These are phyloP conservation scores for Trichoderma virens DNA, from an alignment of 495 filamentous ascomycete genomes.

Conservation along the genomic window DNA sequence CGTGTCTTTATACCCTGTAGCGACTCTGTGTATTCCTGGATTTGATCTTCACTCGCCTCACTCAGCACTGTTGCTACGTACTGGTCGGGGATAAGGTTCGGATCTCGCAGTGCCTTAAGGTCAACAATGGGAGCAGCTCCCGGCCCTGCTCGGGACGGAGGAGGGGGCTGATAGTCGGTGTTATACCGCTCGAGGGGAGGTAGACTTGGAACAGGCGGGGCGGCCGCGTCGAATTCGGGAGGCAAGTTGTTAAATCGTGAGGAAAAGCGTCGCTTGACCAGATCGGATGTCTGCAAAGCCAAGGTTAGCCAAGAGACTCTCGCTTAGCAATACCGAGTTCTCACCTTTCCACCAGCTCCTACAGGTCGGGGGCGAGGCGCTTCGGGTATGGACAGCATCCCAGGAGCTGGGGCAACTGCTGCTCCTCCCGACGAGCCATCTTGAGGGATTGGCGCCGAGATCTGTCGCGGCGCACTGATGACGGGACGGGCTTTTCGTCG, in stretches of 20 bases:
- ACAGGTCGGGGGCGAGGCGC: conserved; percentile 35
- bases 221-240: conserved; percentile 54
- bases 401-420: conserved; percentile 12
- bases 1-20: conserved; percentile 73
- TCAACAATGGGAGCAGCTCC: conserved; percentile 50
- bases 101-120: conserved; percentile 68
- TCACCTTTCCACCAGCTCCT: conserved; percentile 34
- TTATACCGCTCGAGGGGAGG: conserved; percentile 47
- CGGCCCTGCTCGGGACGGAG: conserved; percentile 33
- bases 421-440: conserved; percentile 24
- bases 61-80: conserved; percentile 75
- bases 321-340: conserved; percentile 9
- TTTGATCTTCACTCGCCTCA: conserved; percentile 90
- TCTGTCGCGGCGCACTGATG: conserved; percentile 79
- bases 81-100: conserved; percentile 65
- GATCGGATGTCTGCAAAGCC: conserved; percentile 61
- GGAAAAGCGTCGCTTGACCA: conserved; percentile 92
- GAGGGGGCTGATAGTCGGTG: conserved; percentile 39
- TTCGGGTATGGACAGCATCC: conserved; percentile 18
- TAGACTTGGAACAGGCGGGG: conserved; percentile 59
- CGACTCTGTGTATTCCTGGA: conserved; percentile 69
- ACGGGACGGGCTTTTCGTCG: conserved; percentile 71
- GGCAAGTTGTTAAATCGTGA: conserved; percentile 77
- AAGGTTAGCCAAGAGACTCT: not conserved
- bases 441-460: conserved; percentile 54